Base-by-base conservation (phyloP, 495 filamentous ascomycete genomes). In the Staphylotrichum longicolle region DNA sequence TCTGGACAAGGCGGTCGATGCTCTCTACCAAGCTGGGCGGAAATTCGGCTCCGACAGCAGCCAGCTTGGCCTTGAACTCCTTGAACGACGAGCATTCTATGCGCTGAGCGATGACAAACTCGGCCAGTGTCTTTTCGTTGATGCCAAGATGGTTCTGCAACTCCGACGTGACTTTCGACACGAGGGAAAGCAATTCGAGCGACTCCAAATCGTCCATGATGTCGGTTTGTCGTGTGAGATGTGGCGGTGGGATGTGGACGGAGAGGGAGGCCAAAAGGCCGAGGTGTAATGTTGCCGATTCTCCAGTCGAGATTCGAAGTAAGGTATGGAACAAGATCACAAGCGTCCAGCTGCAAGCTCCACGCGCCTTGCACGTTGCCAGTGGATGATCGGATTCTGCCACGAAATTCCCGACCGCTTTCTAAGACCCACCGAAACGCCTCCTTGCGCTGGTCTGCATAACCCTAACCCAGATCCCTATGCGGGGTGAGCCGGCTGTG, bases 101-200 rank as follows among this genome's bases (percentile, higher is more conserved):
- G 66, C 96, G 91, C 66, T 95, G 90, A 62, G 87, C 90, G 66
- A 98, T 96, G 58, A 98, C 83, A 72, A 95, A 98, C 73, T 98
- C 94, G 54, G 94, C 92, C 15, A 98, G 80, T 1, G 91, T 96
- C 77, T 96, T 96, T 71, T 98, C 93, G 73, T 80, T 89, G 68
- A 97, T 87, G 39, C 93, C 91, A 57, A 98, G 75, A 76, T 98
- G 90, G 75, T 98, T 98, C 66, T 91, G 88, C 47, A 98, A 80
- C 77, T 98, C 94, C 37, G 87, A 91, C 41, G 91, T 96, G 66
- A 98, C 91, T 74, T 93, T 96, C 49, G 91, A 93, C 63, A 98
- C 92, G 60, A 98, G 85, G 63, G 91, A 95, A 61, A 98, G 85
- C 63, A 95, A 80, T 78, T 98, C 94, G 64, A 98, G 85, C 64